These are phyloP conservation scores for Chaetomiaceae sp. DNA, from an alignment of 2,329 filamentous ascomycete species.

Conservation along the genomic window DNA sequence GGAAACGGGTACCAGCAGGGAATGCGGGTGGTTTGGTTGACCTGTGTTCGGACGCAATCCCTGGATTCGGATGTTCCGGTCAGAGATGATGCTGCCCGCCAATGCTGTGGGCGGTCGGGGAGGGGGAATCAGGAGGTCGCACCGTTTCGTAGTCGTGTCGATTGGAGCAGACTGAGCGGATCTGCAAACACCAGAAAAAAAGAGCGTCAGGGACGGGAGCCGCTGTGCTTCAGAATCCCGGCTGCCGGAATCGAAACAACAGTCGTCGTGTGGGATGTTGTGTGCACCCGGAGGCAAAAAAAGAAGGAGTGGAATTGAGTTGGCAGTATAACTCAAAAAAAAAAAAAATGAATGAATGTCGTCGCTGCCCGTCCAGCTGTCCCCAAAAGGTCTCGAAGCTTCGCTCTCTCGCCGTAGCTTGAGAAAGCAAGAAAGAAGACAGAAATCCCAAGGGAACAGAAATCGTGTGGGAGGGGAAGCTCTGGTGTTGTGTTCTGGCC, in stretches of 20 bases:
- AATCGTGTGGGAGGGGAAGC: background rate
- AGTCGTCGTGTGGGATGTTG: background rate
- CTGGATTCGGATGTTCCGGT: slow-evolving; percentile 19
- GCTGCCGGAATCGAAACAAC: background rate
- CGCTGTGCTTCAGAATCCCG: slow-evolving; percentile 14
- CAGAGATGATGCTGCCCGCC: slow-evolving; percentile 17
- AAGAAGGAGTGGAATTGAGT: slow-evolving; percentile 16
- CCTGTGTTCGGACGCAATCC: slow-evolving; percentile 1
- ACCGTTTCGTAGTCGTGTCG: slow-evolving; percentile 25
- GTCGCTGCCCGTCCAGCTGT: slow-evolving; percentile 6
- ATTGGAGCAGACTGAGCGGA: slow-evolving; percentile 24
- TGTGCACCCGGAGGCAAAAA: background rate
- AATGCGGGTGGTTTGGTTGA: slow-evolving; percentile 1
- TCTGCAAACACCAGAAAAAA: slow-evolving; percentile 18
- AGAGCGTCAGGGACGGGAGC: slow-evolving; percentile 6
- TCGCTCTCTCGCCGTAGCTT: background rate
- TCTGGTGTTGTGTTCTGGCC: slow-evolving; percentile 6
- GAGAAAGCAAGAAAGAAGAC: slow-evolving; percentile 4
- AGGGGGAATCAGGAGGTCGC: slow-evolving; percentile 28
- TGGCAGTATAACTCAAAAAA: background rate
- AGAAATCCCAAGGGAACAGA: slow-evolving; percentile 7
- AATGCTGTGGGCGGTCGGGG: slow-evolving; percentile 16
- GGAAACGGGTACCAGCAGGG: slow-evolving; percentile 9
- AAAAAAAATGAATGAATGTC: slow-evolving; percentile 15
- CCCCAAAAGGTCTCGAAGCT: too few relatives aligned